Percentiles rank a stretch among this genome's conserved stretches.
These are phyloP conservation scores for Letharia columbiana DNA, from an alignment of 495 filamentous ascomycete species.

Conservation along the genomic window DNA sequence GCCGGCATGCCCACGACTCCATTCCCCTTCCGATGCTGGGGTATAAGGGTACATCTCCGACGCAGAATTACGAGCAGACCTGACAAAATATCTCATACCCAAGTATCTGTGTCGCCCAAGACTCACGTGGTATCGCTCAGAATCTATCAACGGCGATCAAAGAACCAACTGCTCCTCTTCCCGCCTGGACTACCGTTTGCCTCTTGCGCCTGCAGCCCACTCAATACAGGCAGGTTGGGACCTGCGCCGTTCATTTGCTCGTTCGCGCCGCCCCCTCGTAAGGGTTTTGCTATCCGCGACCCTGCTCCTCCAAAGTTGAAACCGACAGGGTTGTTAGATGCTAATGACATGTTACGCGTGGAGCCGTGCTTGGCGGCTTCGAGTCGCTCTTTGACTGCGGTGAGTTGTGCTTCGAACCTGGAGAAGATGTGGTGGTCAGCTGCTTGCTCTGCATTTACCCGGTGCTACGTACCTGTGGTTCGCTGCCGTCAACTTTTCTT, in stretches of 20 bases:
- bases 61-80: not conserved
- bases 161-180: conserved; percentile 29
- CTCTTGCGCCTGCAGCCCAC: conserved; percentile 39
- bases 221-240: conserved; percentile 23
- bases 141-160: conserved; percentile 32
- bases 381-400: conserved; percentile 92
- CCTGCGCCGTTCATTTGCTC: conserved; percentile 32
- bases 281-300: conserved; percentile 91
- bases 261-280: conserved; percentile 72
- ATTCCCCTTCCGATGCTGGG: conserved; percentile 1
- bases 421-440: conserved; percentile 6
- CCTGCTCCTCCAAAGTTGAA: conserved; percentile 68
- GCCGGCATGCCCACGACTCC: not conserved
- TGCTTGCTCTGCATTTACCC: not conserved
- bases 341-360: conserved; percentile 65
- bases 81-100: not conserved
- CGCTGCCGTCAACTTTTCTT: conserved; percentile 91
- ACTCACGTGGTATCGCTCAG: conserved; percentile 2
- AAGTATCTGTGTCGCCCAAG: not conserved
- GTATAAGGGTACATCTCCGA: not conserved
- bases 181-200: conserved; percentile 22
- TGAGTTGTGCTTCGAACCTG: conserved; percentile 94
- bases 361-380: conserved; percentile 83
- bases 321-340: conserved; percentile 48
- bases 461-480: conserved; percentile 61